Evolutionary conservation across 2,329 filamentous ascomycete genomes (phyloP).

Genomic region (Amauroascus niger): DNA sequence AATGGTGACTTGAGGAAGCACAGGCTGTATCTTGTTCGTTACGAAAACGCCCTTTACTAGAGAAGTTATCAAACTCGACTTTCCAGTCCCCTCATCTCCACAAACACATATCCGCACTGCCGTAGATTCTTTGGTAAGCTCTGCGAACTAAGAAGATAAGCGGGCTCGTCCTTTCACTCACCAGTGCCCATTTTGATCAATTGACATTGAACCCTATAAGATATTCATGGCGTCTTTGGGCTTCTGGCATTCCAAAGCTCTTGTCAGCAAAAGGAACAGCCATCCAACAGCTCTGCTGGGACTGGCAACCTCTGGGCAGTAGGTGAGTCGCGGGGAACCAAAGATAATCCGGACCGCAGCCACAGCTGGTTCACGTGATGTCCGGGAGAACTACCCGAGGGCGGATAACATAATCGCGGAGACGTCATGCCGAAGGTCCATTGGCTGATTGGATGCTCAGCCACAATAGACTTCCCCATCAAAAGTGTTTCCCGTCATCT

Average conservation of each 20-base stretch:
- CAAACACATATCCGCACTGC: conserved; percentile 87
- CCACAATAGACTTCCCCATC: background rate
- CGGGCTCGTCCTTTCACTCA: background rate
- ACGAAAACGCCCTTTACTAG: conserved; percentile 97
- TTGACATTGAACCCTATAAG: background rate
- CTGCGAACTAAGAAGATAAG: background rate
- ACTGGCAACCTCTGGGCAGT: too few relatives aligned
- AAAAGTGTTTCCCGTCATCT: conserved; percentile 1
- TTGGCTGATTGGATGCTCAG: background rate
- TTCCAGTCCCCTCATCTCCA: conserved; percentile 91
- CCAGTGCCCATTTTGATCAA: conserved; percentile 12
- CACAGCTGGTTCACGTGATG: too few relatives aligned
- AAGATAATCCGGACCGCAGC: background rate
- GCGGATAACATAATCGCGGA: too few relatives aligned
- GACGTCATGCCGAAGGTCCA: too few relatives aligned
- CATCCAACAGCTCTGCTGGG: too few relatives aligned
- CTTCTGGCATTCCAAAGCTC: background rate
- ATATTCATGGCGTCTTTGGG: background rate
- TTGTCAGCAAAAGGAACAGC: too few relatives aligned
- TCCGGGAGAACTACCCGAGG: too few relatives aligned
- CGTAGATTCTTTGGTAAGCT: background rate
- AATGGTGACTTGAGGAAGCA: conserved; percentile 90
- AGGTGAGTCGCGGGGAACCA: background rate
- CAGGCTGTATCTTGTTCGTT: conserved; percentile 85
- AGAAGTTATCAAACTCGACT: conserved; percentile 85